Conservation (phyloP, 1,284 basidiomycete genomes). For the Afroboletus lepidellus region DNA sequence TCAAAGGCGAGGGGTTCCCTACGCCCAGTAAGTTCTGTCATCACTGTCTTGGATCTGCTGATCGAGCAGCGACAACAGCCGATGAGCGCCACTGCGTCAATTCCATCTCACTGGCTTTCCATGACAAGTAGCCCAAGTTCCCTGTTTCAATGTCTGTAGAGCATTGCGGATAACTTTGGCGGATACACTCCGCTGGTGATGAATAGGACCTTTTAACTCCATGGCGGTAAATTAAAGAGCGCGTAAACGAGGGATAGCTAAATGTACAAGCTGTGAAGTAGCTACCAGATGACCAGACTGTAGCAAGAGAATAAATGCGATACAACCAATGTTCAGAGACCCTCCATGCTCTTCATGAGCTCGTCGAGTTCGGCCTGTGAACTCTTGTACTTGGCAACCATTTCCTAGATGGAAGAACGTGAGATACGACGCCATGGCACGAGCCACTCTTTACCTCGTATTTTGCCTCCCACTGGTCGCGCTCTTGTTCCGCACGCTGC, state of each 20-base stretch:
- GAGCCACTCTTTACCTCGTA: slow-evolving; percentile 69
- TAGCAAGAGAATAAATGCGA: slow-evolving; percentile 13
- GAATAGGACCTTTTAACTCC: slow-evolving; percentile 13
- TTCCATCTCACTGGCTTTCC: slow-evolving; percentile 82
- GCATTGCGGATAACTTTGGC: background rate
- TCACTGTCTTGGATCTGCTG: slow-evolving; percentile 21
- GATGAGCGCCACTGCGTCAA: slow-evolving; percentile 92
- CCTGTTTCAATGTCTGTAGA: background rate
- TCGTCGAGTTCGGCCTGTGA: slow-evolving; percentile 89
- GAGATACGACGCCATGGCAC: background rate
- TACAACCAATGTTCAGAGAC: slow-evolving; percentile 51
- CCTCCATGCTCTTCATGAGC: slow-evolving; percentile 80
- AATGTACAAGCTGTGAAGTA: slow-evolving; percentile 25
- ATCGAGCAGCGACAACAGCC: slow-evolving; percentile 40
- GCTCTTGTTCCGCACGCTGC: slow-evolving; percentile 84
- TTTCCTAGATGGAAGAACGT: slow-evolving; percentile 53
- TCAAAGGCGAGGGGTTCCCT: slow-evolving; percentile 82
- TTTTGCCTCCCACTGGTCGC: slow-evolving; percentile 94
- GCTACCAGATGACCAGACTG: slow-evolving; percentile 15
- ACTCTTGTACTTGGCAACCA: slow-evolving; percentile 68
- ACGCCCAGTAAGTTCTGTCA: slow-evolving; percentile 60
- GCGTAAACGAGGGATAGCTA: slow-evolving; percentile 17
- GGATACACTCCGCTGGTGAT: background rate
- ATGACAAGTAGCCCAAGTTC: slow-evolving; percentile 36
- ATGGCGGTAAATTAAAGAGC: slow-evolving; percentile 21